These are phyloP conservation scores for Trichoderma harzianum DNA, from an alignment of 2,329 filamentous ascomycete genomes.

Conservation along the genomic window DNA sequence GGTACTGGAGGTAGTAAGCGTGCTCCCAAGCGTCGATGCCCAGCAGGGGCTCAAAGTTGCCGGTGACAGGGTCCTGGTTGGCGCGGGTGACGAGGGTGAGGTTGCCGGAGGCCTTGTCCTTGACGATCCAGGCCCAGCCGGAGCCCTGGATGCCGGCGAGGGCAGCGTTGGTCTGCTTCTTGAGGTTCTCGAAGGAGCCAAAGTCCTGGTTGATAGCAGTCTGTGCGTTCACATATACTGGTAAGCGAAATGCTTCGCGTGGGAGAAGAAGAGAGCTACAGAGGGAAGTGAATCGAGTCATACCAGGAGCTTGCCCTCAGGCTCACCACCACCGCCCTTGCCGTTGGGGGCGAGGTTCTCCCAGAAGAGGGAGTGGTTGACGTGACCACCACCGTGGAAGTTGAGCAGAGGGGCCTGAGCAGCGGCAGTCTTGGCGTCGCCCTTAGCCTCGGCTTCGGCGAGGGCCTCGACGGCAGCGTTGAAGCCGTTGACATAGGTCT, in stretches of 20 bases:
- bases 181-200: conserved; percentile 62
- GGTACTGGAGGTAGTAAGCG: conserved; percentile 92
- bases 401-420: conserved; percentile 57
- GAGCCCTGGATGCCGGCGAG: conserved; percentile 78
- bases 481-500: conserved; percentile 87
- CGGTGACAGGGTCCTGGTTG: conserved; percentile 87
- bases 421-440: conserved; percentile 52
- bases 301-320: conserved; percentile 58
- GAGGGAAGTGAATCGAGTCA: neutral
- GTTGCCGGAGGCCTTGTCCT: conserved; percentile 60
- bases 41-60: conserved; percentile 75
- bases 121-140: conserved; percentile 88
- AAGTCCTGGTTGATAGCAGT: conserved; percentile 63
- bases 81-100: conserved; percentile 67
- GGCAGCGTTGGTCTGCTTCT: conserved; percentile 63
- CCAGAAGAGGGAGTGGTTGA: conserved; percentile 88
- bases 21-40: conserved; percentile 97
- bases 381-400: conserved; percentile 81
- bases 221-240: conserved; percentile 24
- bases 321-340: conserved; percentile 59
- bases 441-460: conserved; percentile 60
- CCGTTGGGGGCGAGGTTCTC: conserved; percentile 69
- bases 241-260: neutral
- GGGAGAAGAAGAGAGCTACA: neutral
- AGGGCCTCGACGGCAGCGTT: conserved; percentile 76